Percentiles rank a stretch among this genome's conserved stretches.
Evolutionary conservation across 192 early-diverging fungal genomes (phyloP).

Genomic region (Coemansia sp.): DNA sequence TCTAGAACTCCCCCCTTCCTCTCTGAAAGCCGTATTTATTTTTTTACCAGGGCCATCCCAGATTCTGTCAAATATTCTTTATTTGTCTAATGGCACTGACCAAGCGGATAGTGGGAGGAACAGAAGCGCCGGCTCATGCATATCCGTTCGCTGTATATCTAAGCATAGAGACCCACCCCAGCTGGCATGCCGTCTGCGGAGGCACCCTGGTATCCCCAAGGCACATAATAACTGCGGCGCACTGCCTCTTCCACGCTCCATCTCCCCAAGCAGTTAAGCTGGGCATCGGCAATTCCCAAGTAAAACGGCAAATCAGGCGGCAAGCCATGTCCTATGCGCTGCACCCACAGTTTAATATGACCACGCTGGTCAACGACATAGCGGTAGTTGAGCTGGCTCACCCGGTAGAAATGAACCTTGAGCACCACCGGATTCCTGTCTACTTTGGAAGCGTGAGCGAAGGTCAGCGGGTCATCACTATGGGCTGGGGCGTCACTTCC

Average conservation of each 20-base stretch:
- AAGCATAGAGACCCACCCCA: slow-evolving; percentile 34
- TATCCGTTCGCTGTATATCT: slow-evolving; percentile 50
- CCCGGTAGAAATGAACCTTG: not conserved
- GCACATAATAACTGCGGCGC: slow-evolving; percentile 49
- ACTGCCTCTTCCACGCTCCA: slow-evolving; percentile 40
- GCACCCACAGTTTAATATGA: slow-evolving; percentile 25
- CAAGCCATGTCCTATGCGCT: not conserved
- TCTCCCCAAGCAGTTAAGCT: slow-evolving; percentile 11
- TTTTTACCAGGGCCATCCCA: too few species aligned
- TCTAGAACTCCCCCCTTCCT: too few species aligned
- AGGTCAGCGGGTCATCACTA: slow-evolving; percentile 20
- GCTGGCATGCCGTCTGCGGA: slow-evolving; percentile 47
- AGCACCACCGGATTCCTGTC: slow-evolving; percentile 24
- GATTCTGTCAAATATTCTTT: too few species aligned
- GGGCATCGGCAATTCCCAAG: slow-evolving; percentile 24
- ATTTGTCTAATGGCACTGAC: slow-evolving; percentile 24
- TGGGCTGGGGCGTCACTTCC: slow-evolving; percentile 52
- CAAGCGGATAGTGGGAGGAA: slow-evolving; percentile 45
- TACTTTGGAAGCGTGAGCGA: slow-evolving; percentile 25
- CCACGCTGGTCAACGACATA: slow-evolving; percentile 47
- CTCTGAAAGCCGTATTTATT: too few species aligned
- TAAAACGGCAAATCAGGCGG: slow-evolving; percentile 8
- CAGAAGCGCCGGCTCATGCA: slow-evolving; percentile 14
- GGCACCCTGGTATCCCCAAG: slow-evolving; percentile 35
- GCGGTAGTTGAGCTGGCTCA: slow-evolving; percentile 32